Base-by-base conservation (phyloP, 192 early-diverging fungal genomes). In the Coemansia umbellata region DNA sequence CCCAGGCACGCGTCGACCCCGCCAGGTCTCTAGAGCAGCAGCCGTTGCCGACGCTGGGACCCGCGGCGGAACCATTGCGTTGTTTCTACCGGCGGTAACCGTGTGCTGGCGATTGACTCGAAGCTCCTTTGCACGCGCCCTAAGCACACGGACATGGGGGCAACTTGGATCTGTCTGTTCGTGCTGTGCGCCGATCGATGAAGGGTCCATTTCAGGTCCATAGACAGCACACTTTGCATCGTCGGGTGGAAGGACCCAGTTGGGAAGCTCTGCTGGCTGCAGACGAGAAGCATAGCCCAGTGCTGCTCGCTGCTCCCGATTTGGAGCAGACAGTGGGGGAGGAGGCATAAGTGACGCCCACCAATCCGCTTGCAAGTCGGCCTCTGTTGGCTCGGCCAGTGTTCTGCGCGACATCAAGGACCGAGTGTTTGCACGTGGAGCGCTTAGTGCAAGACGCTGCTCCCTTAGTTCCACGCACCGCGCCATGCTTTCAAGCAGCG, bases 321-420 rank as follows among this genome's bases (percentile, higher is more conserved):
- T 35, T 23, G 41, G 21, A 11, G 13, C 43, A 31, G 42, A 28
- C 10, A 55, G 40, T 11, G 28, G 36, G 1, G 72, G 57, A 31
- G 72, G 72, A 3, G 72, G 72, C 65, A 75, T 53, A 31, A 75
- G 72, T 45, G 72, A 50, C 27, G 53, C 60, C 65, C 65, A 68
- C 72, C 72, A 75, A 22, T 63, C 72, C 21, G 53, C 37, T 35
- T 49, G 69, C 45, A 39, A 31, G 37, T 47, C 53, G 13, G 52
- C 42, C 17, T 60, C 57, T 1, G 44, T 18, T 10, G 61, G 57
- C 48, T 63, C 61, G 1, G 53, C 23, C n/a, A 48, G 60, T 28
- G 49, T 47, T 10, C 65, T 39, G 23, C 72, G 65, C 27, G 58
- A 47, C 1, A 50, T 32, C 59, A 54, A 58, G 15, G 59, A 23